Conservation (phyloP, 352 stramenopile genomes). For the Pythium pyrilobum region DNA sequence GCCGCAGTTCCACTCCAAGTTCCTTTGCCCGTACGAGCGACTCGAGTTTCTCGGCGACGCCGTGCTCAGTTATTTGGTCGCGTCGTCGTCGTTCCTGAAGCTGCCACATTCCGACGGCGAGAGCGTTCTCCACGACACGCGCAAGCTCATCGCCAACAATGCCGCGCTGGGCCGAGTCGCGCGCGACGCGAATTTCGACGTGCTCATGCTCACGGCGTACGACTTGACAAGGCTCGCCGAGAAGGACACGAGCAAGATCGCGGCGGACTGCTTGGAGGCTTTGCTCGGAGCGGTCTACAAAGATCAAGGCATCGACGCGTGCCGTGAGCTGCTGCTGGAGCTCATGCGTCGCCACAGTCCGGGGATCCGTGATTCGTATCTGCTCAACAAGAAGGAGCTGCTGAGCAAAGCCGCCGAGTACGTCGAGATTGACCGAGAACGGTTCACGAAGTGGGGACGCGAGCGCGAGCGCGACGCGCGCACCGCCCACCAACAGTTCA, state of each 20-base stretch:
- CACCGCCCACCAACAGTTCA: constrained; percentile 55
- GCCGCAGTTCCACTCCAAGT: constrained; percentile 72
- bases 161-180: constrained; percentile 71
- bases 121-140: constrained; percentile 60
- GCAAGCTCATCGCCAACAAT: constrained; percentile 77
- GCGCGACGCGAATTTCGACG: constrained; percentile 67
- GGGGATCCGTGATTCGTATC: constrained; percentile 49
- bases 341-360: constrained; percentile 54
- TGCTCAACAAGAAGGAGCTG: constrained; percentile 56
- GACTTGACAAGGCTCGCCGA: constrained; percentile 48
- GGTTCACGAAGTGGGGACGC: constrained; percentile 50
- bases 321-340: constrained; percentile 50
- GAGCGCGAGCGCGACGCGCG: constrained; percentile 38
- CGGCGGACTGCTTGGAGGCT: constrained; percentile 79
- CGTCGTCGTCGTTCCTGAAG: constrained; percentile 78
- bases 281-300: constrained; percentile 76
- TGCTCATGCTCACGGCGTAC: constrained; percentile 66
- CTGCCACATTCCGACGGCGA: constrained; percentile 51
- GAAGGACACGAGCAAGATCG: constrained; percentile 64
- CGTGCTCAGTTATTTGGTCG: constrained; percentile 79
- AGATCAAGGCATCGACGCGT: constrained; percentile 72
- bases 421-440: constrained; percentile 44
- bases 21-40: constrained; percentile 75
- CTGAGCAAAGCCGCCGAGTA: constrained; percentile 32
- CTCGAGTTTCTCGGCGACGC: constrained; percentile 83